Evolutionary conservation across 1,139 yeast species (phyloP).

Genomic region (Torulaspora pretoriensis): DNA sequence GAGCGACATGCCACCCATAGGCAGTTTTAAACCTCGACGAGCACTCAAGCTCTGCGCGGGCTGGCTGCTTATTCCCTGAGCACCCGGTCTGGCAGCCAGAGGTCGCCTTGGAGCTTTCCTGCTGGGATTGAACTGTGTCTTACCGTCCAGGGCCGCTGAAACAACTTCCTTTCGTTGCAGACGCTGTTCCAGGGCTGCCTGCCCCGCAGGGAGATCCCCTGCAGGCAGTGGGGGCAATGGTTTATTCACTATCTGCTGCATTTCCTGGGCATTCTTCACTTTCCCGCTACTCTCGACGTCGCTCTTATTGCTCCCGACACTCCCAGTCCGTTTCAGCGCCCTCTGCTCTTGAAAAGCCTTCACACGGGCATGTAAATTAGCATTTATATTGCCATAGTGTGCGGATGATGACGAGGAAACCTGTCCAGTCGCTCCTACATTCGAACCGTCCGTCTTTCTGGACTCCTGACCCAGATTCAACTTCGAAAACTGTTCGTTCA

Average conservation of each 20-base stretch:
- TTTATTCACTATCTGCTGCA: conserved; percentile 32
- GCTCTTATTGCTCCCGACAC: conserved; percentile 27
- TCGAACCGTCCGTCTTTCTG: conserved; percentile 4
- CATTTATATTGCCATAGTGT: conserved; percentile 42
- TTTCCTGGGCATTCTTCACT: conserved; percentile 18
- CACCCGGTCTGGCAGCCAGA: conserved; percentile 8
- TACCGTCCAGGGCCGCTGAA: conserved; percentile 8
- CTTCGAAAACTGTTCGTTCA: conserved; percentile 14
- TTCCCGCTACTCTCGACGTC: conserved; percentile 9
- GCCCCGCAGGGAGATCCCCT: conserved; percentile 4
- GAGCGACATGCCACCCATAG: conserved; percentile 35
- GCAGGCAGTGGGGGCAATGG: conserved; percentile 34
- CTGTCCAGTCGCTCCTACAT: conserved; percentile 6
- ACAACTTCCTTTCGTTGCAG: conserved; percentile 7
- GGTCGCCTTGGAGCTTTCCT: conserved; percentile 31
- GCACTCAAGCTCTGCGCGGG: conserved; percentile 35
- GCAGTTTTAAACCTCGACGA: conserved; percentile 36
- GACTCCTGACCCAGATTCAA: conserved; percentile 10
- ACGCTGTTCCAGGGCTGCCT: conserved; percentile 1
- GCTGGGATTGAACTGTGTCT: conserved; percentile 25
- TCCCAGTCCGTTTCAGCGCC: conserved; percentile 39
- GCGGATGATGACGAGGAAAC: conserved; percentile 26
- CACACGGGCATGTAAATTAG: conserved; percentile 70
- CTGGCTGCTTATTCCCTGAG: conserved; percentile 10
- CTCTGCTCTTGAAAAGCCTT: conserved; percentile 71